Base-by-base conservation (phyloP, 2,329 filamentous ascomycete species). In the Aspergillus arachidicola region DNA sequence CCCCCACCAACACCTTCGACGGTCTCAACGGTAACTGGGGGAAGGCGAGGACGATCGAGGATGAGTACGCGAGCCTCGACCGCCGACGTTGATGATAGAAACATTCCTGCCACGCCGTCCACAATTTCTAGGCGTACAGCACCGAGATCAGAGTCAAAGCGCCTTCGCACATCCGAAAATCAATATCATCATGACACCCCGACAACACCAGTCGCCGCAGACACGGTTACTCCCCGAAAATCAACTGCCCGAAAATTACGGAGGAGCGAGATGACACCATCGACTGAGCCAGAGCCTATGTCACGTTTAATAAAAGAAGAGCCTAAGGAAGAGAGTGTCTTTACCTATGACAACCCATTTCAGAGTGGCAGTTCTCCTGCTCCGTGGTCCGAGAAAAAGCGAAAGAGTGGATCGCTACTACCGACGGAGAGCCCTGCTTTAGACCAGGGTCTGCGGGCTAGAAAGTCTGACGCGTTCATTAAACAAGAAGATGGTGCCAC, bases 311-410 rank as follows among this genome's bases (percentile, higher is more conserved):
- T 81, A 21, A 85, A 84, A 66, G 72, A 79, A 11, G 80, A 83
- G 50, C 75, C 73, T 9, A 75, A 72, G 45, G 83, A 85, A 7
- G 85, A 86, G 38, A 90, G 85, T 71, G 89, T 91, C 36, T 98
- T 98, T 77, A 93, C 91, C 1, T 86, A 89, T 69, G 93, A 97
- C 59, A 98, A 98, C 72, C 94, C 94, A 0, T 98, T 98, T 75
- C 94, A 98, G 76, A 92, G 91, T 73, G 91, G 93, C 46, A 91
- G 89, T 76, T 90, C 92, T 11, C 89, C 92, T 1, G 78, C 85
- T 6, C 75, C 80, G n/a, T 76, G 78, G 23, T 53, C 46, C 57
- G 60, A 41, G 41, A 23, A 45, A 78, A 78, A 85, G 69, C 79
- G 86, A 54, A 84, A 82, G 63, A 89, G 86, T 11, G 68, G 75